A percentile compares a stretch with the other conserved stretches of the same genome.
Evolutionary conservation across 768 basidiomycete genomes (phyloP).

Genomic region (Sutorius australiensis): DNA sequence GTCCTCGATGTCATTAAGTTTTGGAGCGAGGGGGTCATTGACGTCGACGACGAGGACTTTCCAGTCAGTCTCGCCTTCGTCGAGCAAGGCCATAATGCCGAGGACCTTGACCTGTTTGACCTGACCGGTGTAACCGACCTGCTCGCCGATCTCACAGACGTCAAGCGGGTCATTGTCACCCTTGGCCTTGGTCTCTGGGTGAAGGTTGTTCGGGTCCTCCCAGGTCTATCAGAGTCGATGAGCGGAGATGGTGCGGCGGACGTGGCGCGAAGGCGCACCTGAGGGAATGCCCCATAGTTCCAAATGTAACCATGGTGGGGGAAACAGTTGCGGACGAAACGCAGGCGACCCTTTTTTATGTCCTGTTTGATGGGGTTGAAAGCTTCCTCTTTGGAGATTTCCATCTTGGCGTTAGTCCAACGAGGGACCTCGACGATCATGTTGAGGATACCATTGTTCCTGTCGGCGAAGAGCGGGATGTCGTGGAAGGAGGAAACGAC

Average conservation of each 20-base stretch:
- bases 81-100: conserved; percentile 98
- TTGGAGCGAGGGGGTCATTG: conserved; percentile 89
- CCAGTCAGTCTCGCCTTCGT: conserved; percentile 99
- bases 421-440: conserved; percentile 98
- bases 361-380: conserved; percentile 99
- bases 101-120: conserved; percentile 99
- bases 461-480: conserved; percentile 97
- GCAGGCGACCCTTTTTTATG: conserved; percentile 92
- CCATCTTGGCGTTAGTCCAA: conserved; percentile 99
- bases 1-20: conserved; percentile 98
- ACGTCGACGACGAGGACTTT: conserved; percentile 99
- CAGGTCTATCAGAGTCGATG: conserved; percentile 63
- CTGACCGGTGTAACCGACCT: conserved; percentile 94
- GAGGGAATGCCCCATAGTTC: conserved; percentile 99
- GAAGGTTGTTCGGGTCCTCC: conserved; percentile 86
- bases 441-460: conserved; percentile 93
- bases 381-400: conserved; percentile 96
- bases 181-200: conserved; percentile 97
- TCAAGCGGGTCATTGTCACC: conserved; percentile 99
- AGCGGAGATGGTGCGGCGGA: background rate
- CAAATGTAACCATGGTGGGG: conserved; percentile 99
- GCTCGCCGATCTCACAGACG: conserved; percentile 99
- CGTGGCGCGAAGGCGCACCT: conserved; percentile 46
- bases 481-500: conserved; percentile 91
- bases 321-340: conserved; percentile 99